Evolutionary conservation across 495 filamentous ascomycete genomes (phyloP).

Genomic region (Arthonia radiata): DNA sequence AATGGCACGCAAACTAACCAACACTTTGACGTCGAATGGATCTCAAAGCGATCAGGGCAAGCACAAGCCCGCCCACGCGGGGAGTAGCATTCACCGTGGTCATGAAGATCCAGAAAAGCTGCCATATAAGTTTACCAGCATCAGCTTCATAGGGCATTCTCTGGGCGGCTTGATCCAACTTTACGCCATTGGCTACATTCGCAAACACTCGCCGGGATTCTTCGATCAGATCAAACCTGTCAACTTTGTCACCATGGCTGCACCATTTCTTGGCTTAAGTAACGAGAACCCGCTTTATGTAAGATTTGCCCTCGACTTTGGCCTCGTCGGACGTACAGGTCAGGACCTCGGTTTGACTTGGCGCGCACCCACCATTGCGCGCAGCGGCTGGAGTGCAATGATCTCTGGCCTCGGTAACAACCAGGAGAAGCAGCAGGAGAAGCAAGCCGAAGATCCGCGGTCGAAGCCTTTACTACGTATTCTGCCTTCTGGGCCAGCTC

Average conservation of each 20-base stretch:
- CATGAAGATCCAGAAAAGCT: slow-evolving; percentile 19
- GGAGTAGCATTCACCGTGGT: slow-evolving; percentile 25
- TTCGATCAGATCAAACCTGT: slow-evolving; percentile 69
- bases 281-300: slow-evolving; percentile 96
- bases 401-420: slow-evolving; percentile 49
- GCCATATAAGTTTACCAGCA: slow-evolving; percentile 71
- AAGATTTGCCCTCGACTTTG: slow-evolving; percentile 88
- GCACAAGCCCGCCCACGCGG: slow-evolving; percentile 20
- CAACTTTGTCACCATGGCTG: slow-evolving; percentile 82
- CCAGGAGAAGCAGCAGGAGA: slow-evolving; percentile 31
- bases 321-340: slow-evolving; percentile 78
- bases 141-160: slow-evolving; percentile 87
- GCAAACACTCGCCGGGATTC: slow-evolving; percentile 82
- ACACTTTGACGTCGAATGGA: slow-evolving; percentile 9
- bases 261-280: slow-evolving; percentile 77
- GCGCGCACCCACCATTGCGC: slow-evolving; percentile 59
- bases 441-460: slow-evolving; percentile 40
- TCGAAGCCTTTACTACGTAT: slow-evolving; percentile 81
- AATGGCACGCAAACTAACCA: slow-evolving; percentile 9
- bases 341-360: slow-evolving; percentile 88
- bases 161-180: slow-evolving; percentile 79
- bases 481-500: slow-evolving; percentile 76
- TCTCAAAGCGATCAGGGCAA: slow-evolving; percentile 6
- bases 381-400: slow-evolving; percentile 70
- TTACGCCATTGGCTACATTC: slow-evolving; percentile 92